phyloP scores from a whole-genome alignment of 352 stramenopile species.

The Globisporangium takayamanum region DNA sequence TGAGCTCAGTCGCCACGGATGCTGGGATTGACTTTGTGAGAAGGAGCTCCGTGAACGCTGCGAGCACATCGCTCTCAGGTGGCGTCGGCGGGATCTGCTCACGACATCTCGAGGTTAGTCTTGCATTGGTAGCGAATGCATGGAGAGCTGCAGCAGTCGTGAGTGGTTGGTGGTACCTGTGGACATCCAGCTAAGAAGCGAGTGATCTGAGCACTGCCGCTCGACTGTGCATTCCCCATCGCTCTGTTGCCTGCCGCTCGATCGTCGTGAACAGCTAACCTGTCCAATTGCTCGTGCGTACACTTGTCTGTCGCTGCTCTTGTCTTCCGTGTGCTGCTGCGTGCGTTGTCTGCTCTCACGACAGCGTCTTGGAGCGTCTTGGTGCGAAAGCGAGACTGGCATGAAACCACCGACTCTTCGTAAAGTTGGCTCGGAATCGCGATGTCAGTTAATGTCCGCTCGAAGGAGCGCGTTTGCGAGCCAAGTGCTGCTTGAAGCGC shows the following conservation, averaged over 20 bases:
- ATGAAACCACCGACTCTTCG: too few relatives aligned
- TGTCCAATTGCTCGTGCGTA: too few relatives aligned
- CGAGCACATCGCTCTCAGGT: conserved; percentile 25
- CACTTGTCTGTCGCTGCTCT: too few relatives aligned
- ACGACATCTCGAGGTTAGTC: not conserved
- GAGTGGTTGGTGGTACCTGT: conserved; percentile 22
- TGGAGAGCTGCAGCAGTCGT: not conserved
- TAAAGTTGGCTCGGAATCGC: too few relatives aligned
- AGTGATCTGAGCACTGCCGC: conserved; percentile 19
- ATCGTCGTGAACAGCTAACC: not conserved
- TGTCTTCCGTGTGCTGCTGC: too few relatives aligned
- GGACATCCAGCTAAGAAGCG: conserved; percentile 56
- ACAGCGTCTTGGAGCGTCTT: too few relatives aligned
- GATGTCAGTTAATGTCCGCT: too few relatives aligned
- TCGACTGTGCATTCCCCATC: conserved; percentile 55
- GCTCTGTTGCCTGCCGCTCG: too few relatives aligned
- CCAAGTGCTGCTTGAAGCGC: too few relatives aligned
- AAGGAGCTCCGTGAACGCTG: conserved; percentile 44
- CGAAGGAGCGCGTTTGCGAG: too few relatives aligned
- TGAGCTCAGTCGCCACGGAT: conserved; percentile 34
- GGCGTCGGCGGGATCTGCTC: conserved; percentile 46
- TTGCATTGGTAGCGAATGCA: not conserved
- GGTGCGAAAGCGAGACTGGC: too few relatives aligned
- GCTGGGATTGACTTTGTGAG: conserved; percentile 17
- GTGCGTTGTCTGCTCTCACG: too few relatives aligned